Base-by-base conservation (phyloP, 2,329 filamentous ascomycete genomes). In the Amauroascus niger region DNA sequence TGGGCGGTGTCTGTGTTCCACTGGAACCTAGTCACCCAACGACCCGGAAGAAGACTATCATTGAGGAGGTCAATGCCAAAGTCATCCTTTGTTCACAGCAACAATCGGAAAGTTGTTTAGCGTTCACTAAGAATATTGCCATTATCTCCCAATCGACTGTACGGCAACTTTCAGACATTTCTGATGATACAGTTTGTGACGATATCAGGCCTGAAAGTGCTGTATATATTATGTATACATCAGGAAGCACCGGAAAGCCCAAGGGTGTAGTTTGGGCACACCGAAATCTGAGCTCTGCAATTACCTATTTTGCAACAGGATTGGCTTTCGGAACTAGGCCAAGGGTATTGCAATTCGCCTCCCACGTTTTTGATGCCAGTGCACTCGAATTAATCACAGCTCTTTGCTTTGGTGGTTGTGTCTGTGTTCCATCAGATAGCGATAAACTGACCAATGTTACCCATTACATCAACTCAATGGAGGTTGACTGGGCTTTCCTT, bases 211-310 rank as follows among this genome's bases (percentile, higher is more conserved):
- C 35, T 16, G 9, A 9, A 16, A 7, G 5, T 16, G 7, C 41
- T 6, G 18, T 16, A 26, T 45, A 52, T 26, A 22, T 33, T 16
- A 16, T 55, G 4, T 55, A 39, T 52, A 55, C 53, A 2, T 52
- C 49, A 6, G 54, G 54, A 18, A 55, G 41, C 14, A 55, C 49
- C n/a, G 54, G 49, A 18, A 50, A 44, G 40, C 75, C 76, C 0
- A 77, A 77, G 52, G 80, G 79, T 2, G 74, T 80, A 24, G 75
- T 79, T 39, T 78, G 81, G 55, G 76, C 73, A 1, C 81, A 84
- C 57, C 66, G 67, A 0, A 59, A 72, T 2, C 70, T 71, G 0
- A 76, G 80, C 55, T 40, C 76, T 72, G 0, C 63, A 69, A 39
- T 47, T 9, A 13, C 7, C 6, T 14, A 26, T 24, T 39, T 47